Evolutionary conservation across 2,329 filamentous ascomycete species (phyloP), one percentile per base, ranked within the genome.

Genomic region (Ciborinia camelliae): DNA sequence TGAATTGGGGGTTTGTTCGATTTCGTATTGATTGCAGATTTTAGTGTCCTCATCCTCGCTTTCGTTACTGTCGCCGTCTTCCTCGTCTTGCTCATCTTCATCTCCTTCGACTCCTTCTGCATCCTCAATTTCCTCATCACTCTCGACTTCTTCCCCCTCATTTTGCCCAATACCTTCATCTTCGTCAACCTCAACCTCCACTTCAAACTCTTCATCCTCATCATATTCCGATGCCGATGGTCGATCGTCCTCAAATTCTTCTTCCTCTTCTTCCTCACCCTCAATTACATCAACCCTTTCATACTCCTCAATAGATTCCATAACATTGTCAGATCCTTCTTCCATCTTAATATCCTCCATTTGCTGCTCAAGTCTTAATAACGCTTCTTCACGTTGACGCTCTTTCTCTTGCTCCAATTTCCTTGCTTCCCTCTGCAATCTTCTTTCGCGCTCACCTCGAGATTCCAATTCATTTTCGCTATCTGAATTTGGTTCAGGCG

Each of bases 401-500:
- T 58, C 55, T 47, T 58, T 58, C 28, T 58, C 55, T 47, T 9
- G 32, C 45, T 61, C 47, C 15, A 61, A 18, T 12, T 8, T 64
- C 14, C 30, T 64, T 45, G 53, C 55, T 12, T 61, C 45, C n/a
- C 28, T 48, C 35, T 23, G 54, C 32, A 60, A 12, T 39, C 63
- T 54, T 41, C 41, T 50, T 41, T 65, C 57, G 3, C n/a, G n/a
- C 15, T 52, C 18, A 26, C 39, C 23, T 39, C 18, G n/a, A 14
- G 54, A 51, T 52, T 61, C 62, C 37, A 64, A n/a, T n/a, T 61
- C 62, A 28, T 30, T 30, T 3, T 61, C 63, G 28, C 28, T 35
- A 65, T 74, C 72, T 20, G 65, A 66, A 67, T 75, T 72, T 47
- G 64, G 62, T 4, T 62, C 62, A 12, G 59, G 54, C 23, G 69